Evolutionary conservation across 2,329 filamentous ascomycete species (phyloP), one percentile per base, ranked within the genome.

Genomic region (Ophiosphaerella herpotricha): DNA sequence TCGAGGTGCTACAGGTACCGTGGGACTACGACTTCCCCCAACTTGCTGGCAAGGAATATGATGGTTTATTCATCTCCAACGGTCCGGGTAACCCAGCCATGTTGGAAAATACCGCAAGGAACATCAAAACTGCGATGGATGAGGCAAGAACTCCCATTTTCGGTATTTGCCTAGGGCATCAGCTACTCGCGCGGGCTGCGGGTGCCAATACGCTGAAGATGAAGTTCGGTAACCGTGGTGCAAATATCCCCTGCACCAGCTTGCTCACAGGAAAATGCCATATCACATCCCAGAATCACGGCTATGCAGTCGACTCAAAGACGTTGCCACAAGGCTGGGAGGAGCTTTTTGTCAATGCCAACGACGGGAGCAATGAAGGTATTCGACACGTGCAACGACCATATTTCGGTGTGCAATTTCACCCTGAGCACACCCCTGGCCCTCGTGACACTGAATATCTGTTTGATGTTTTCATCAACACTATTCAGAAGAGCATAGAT

Each of bases 361-460:
- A 99, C 74, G 94, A 99, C 65, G 90, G 90, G 64, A 97, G 90
- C 77, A 99, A 99, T 75, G 94, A 99, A 79, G 94, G 94, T 77
- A 97, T 99, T 70, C 88, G 92, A 75, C 91, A 97, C 74, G 78
- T 83, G 41, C 84, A 80, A 73, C 89, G 87, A 68, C 94, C 94
- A 43, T 95, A 93, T 78, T 99, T 99, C 82, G 97, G 91, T 80
- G 94, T 97, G n/a, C 94, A 99, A 73, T 99, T 99, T 78, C 94
- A 99, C 71, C 94, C 94, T 0, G 94, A 99, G 76, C 96, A 92
- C 79, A 95, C 91, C 1, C 94, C 94, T 2, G 94, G 94, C 50
- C 94, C 94, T 43, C 85, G 91, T 32, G 94, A 99, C 72, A 99
- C 94, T 24, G 94, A 99, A 74, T 97, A 90, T 71, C 82, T 99